Evolutionary conservation across 2,329 filamentous ascomycete genomes (phyloP).

Genomic region (Thermoascus crustaceus): DNA sequence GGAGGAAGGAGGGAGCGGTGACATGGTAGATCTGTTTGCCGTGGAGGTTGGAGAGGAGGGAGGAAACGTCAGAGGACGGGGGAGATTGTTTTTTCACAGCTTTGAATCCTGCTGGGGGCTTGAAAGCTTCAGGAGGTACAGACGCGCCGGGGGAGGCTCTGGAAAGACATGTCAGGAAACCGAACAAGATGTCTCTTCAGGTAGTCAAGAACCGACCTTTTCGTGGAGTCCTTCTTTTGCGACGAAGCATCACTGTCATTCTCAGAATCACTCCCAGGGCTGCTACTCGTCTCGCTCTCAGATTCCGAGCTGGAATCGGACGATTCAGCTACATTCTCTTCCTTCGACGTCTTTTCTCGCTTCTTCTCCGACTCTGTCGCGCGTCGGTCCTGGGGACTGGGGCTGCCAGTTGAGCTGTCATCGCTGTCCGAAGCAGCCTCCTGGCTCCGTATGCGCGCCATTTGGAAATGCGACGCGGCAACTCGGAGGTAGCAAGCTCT

Average conservation of each 20-base stretch:
- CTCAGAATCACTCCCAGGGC: conserved; percentile 15
- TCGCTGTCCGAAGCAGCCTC: conserved; percentile 12
- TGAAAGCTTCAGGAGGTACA: conserved; percentile 30
- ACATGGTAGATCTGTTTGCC: conserved; percentile 44
- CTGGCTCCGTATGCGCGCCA: conserved; percentile 19
- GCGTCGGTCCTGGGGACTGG: conserved; percentile 17
- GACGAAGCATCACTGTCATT: conserved; percentile 13
- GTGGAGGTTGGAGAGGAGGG: conserved; percentile 30
- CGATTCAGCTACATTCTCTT: conserved; percentile 5
- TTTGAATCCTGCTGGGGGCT: conserved; percentile 37
- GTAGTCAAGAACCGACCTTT: no score
- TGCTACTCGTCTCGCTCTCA: conserved; percentile 12
- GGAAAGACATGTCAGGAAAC: conserved; percentile 5
- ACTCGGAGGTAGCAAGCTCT: neutral
- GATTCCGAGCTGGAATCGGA: conserved; percentile 14
- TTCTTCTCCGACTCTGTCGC: conserved; percentile 16
- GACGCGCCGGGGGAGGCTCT: conserved; percentile 5
- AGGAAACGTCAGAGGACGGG: conserved; percentile 24
- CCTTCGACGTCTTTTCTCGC: conserved; percentile 8
- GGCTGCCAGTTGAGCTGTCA: conserved; percentile 18
- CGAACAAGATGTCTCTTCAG: no score
- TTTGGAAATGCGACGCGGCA: conserved; percentile 9
- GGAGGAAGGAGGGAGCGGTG: conserved; percentile 37
- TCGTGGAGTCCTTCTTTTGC: conserved; percentile 7
- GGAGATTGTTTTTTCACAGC: conserved; percentile 24